Conservation (phyloP, 2,329 filamentous ascomycete species). For the Diaporthe vexans region DNA sequence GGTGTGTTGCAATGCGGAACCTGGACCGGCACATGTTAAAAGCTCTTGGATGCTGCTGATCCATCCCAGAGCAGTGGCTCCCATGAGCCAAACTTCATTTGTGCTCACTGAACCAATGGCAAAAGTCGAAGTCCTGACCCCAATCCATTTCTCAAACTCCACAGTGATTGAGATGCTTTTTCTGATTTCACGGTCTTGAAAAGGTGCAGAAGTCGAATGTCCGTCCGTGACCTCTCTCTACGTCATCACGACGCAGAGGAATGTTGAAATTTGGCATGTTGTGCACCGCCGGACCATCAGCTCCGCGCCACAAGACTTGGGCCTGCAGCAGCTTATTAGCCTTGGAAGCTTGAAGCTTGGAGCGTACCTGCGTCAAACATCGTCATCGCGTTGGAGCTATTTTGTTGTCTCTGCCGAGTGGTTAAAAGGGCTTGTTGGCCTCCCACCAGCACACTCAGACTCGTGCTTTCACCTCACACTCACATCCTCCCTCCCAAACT, state of each 20-base stretch:
- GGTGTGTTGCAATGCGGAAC: too few species aligned
- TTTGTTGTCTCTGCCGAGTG: neutral
- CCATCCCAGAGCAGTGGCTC: too few species aligned
- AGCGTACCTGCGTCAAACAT: constrained; percentile 17
- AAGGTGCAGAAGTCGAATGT: neutral
- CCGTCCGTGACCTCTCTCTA: neutral
- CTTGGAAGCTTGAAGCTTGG: neutral
- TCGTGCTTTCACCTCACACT: neutral
- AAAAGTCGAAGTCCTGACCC: neutral
- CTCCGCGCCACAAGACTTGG: neutral
- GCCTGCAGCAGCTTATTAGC: neutral
- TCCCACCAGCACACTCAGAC: neutral
- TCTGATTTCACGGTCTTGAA: neutral
- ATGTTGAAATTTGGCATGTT: neutral
- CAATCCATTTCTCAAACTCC: neutral
- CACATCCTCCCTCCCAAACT: neutral
- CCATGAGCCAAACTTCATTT: too few species aligned
- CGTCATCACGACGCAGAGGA: constrained; percentile 24
- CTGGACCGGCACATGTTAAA: too few species aligned
- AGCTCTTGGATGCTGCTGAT: too few species aligned
- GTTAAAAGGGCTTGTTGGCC: neutral
- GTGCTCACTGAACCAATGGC: neutral
- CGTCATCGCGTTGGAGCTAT: constrained; percentile 12
- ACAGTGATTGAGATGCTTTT: neutral
- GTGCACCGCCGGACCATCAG: neutral